A percentile compares a stretch with the other conserved stretches of the same genome.
These are phyloP conservation scores for Ophiocordyceps robertsii DNA, from an alignment of 2,329 filamentous ascomycete genomes.

Conservation along the genomic window DNA sequence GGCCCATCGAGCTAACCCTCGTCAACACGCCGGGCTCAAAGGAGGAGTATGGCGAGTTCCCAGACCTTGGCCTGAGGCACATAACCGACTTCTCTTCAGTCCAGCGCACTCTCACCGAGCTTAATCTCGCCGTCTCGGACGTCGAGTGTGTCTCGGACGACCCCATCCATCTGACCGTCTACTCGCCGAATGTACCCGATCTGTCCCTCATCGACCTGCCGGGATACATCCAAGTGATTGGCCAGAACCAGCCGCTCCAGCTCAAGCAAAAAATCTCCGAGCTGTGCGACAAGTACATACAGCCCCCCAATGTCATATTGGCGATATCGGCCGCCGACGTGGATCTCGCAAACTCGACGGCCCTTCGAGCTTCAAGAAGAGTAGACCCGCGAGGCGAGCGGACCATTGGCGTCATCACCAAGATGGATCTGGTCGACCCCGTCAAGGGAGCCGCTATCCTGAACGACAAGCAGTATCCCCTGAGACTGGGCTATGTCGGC, in stretches of 20 bases:
- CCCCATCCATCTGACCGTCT: conserved; percentile 89
- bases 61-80: conserved; percentile 76
- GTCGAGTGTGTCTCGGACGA: conserved; percentile 90
- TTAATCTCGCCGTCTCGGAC: conserved; percentile 86
- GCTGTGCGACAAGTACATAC: conserved; percentile 96
- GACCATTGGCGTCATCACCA: conserved; percentile 97
- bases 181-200: conserved; percentile 90
- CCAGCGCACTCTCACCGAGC: conserved; percentile 83
- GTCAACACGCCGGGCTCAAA: conserved; percentile 84
- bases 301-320: conserved; percentile 87
- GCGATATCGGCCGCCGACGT: conserved; percentile 97
- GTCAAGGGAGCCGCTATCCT: conserved; percentile 65
- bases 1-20: conserved; percentile 90
- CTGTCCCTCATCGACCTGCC: conserved; percentile 92
- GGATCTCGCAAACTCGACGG: conserved; percentile 91
- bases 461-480: conserved; percentile 80
- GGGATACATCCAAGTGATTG: conserved; percentile 92
- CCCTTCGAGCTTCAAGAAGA: conserved; percentile 73
- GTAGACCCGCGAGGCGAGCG: conserved; percentile 90
- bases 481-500: conserved; percentile 91
- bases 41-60: conserved; percentile 91
- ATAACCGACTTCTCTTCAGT: conserved; percentile 87
- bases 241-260: conserved; percentile 77
- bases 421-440: conserved; percentile 94
- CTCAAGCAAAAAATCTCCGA: conserved; percentile 93